phyloP scores from a whole-genome alignment of 805 yeast genomes.

The Groenewaldozyma tartarivorans region DNA sequence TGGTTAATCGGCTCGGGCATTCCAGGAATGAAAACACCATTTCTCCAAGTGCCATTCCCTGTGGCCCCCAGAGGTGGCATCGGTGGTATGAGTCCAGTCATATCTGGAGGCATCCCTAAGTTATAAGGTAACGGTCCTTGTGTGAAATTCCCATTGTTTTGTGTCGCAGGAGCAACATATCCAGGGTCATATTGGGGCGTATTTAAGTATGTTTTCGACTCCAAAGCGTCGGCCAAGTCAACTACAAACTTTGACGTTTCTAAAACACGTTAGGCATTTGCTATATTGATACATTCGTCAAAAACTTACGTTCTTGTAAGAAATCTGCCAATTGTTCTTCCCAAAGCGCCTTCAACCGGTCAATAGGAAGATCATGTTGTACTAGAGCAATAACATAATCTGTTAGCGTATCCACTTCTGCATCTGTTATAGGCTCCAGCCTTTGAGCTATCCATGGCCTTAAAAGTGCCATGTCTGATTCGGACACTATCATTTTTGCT shows the following conservation, averaged over 20 bases:
- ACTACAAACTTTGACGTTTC: constrained; percentile 3
- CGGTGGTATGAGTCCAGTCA: too few species aligned
- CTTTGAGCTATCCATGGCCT: constrained; percentile 18
- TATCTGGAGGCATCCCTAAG: too few species aligned
- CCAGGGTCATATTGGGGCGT: not conserved
- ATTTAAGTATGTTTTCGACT: not conserved
- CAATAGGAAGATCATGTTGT: constrained; percentile 28
- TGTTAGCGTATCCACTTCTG: constrained; percentile 34
- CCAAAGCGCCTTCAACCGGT: constrained; percentile 27
- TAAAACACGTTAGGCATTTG: not conserved
- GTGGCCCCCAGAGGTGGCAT: not conserved
- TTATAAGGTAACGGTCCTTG: too few species aligned
- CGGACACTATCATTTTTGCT: constrained; percentile 11
- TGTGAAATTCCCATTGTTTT: too few species aligned
- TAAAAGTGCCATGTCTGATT: constrained; percentile 10
- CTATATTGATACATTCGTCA: too few species aligned
- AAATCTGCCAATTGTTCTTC: constrained; percentile 33
- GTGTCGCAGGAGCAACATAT: too few species aligned
- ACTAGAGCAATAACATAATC: constrained; percentile 38
- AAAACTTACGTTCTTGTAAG: constrained; percentile 15
- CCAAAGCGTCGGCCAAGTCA: constrained; percentile 1
- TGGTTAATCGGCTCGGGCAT: constrained; percentile 16
- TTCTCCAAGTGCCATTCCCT: constrained; percentile 2
- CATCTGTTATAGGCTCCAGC: constrained; percentile 24
- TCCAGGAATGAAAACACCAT: not conserved